Conservation (phyloP, 2,329 filamentous ascomycete species). For the Penicillium capsulatum region DNA sequence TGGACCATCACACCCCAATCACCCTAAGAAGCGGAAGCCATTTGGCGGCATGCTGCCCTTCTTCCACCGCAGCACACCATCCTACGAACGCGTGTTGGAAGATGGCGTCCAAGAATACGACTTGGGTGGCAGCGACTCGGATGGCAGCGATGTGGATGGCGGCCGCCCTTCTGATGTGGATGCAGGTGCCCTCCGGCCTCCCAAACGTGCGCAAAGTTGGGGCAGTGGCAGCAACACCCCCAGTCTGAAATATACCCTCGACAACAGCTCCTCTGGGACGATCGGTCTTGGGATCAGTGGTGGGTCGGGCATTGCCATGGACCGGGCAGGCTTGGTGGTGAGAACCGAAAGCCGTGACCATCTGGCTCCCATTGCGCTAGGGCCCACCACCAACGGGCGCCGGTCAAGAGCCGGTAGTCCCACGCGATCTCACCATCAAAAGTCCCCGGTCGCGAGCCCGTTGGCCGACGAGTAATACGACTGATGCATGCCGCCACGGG, state of each 20-base stretch:
- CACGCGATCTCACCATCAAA: slow-evolving; percentile 41
- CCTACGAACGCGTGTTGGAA: slow-evolving; percentile 82
- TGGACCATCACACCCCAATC: slow-evolving; percentile 30
- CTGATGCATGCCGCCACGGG: slow-evolving; percentile 14
- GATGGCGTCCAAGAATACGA: slow-evolving; percentile 75
- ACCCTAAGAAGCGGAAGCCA: slow-evolving; percentile 53
- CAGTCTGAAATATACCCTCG: slow-evolving; percentile 37
- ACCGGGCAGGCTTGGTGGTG: slow-evolving; percentile 68
- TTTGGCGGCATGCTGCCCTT: slow-evolving; percentile 54
- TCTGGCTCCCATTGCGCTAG: slow-evolving; percentile 53
- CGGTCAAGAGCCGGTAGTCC: slow-evolving; percentile 46
- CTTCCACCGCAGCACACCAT: slow-evolving; percentile 35
- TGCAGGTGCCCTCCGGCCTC: slow-evolving; percentile 57
- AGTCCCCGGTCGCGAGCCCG: slow-evolving; percentile 36
- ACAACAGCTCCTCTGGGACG: slow-evolving; percentile 40
- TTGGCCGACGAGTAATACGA: slow-evolving; percentile 32
- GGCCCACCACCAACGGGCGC: slow-evolving; percentile 47
- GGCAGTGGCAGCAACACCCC: slow-evolving; percentile 29
- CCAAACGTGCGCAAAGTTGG: slow-evolving; percentile 32
- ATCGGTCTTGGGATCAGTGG: slow-evolving; percentile 36
- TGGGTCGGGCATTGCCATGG: slow-evolving; percentile 44
- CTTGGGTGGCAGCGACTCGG: slow-evolving; percentile 60
- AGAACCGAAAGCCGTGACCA: slow-evolving; percentile 84
- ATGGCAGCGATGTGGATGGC: slow-evolving; percentile 53
- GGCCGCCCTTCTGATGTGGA: slow-evolving; percentile 58